phyloP scores from a whole-genome alignment of 805 yeast species.

The Myxozyma sirexii region DNA sequence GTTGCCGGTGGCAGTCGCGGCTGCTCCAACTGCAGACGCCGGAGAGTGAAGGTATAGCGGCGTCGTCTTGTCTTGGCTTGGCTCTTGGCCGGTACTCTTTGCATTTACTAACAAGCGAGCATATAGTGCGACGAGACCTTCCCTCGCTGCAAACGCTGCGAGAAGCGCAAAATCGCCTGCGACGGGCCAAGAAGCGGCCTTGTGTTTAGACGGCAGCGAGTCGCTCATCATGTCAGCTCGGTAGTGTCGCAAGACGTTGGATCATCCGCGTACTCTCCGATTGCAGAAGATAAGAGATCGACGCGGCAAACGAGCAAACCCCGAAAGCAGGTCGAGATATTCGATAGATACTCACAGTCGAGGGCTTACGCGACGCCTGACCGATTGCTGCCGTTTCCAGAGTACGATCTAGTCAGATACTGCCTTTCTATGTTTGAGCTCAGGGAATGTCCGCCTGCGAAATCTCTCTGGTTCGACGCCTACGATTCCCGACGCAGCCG shows the following conservation, averaged over 20 bases:
- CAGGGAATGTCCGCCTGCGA: neutral
- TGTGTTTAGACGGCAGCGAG: neutral
- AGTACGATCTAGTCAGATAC: neutral
- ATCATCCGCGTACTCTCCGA: neutral
- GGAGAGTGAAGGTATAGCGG: conserved; percentile 1
- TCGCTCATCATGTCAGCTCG: neutral
- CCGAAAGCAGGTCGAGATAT: too few relatives aligned
- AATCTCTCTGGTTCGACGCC: neutral
- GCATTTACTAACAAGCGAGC: too few relatives aligned
- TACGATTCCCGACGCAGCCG: neutral
- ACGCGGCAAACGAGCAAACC: too few relatives aligned
- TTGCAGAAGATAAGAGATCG: neutral
- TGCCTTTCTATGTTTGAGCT: neutral
- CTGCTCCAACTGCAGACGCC: neutral
- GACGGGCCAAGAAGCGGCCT: neutral
- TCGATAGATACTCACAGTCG: too few relatives aligned
- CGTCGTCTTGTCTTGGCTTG: too few relatives aligned
- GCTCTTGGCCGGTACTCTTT: neutral
- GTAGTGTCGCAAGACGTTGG: neutral
- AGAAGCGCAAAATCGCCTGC: neutral
- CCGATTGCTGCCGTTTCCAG: neutral
- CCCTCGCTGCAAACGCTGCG: neutral
- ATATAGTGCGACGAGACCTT: neutral
- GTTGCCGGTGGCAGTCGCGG: conserved; percentile 8
- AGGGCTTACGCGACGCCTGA: too few relatives aligned